Evolutionary conservation across 768 basidiomycete genomes (phyloP).

Genomic region (Hericium coralloides): DNA sequence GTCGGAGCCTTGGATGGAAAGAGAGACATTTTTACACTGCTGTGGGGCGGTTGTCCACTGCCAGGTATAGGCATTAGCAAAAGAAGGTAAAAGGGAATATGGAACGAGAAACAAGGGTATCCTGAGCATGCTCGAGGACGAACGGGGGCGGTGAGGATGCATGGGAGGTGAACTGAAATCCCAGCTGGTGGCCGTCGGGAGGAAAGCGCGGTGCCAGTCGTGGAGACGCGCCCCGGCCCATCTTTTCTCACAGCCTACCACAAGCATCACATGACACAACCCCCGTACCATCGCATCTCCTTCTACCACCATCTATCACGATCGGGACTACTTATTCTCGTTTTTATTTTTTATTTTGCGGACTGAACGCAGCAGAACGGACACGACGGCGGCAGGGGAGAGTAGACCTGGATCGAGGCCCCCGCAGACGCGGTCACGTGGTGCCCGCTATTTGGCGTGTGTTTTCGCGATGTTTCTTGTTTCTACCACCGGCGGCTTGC

Average conservation of each 20-base stretch:
- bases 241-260: not conserved
- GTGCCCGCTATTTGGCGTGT: not conserved
- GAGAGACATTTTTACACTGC: conserved; percentile 59
- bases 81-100: conserved; percentile 18
- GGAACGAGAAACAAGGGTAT: conserved; percentile 6
- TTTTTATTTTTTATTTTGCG: too few relatives aligned
- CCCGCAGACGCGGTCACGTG: not conserved
- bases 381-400: too few relatives aligned
- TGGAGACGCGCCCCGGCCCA: not conserved
- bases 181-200: not conserved
- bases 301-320: too few relatives aligned
- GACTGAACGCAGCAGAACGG: too few relatives aligned
- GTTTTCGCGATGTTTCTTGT: not conserved
- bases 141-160: not conserved
- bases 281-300: too few relatives aligned
- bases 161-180: not conserved
- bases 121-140: conserved; percentile 2
- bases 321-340: too few relatives aligned
- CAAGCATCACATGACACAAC: too few relatives aligned
- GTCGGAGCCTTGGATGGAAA: conserved; percentile 44
- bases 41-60: conserved; percentile 36
- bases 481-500: not conserved
- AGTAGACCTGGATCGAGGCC: not conserved
- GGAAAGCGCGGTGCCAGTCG: not conserved
- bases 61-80: conserved; percentile 34